Evolutionary conservation across 176 grass and related monocot genomes (phyloP), one percentile per base, ranked within the genome.

Genomic region (Chloris gayana): DNA sequence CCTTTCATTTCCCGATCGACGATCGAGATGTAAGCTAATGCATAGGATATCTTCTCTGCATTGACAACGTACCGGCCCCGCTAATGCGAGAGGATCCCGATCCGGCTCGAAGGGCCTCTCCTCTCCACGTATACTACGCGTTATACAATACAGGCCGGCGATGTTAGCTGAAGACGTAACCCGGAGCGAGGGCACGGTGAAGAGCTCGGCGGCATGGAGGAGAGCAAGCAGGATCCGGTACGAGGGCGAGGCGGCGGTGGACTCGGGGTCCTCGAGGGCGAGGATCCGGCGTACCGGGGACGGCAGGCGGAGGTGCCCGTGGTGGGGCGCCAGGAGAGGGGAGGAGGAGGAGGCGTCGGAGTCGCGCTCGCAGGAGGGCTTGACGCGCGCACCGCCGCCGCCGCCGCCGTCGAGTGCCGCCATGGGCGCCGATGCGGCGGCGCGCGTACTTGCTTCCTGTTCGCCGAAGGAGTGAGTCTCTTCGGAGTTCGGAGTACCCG

Each of bases 191-290:
- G 88, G 74, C 38, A 87, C 38, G 15, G 44, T 67, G 85, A 94
- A 78, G 58, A 89, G 10, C 69, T 73, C 61, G 6, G 82, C 58
- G 76, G 88, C 54, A 49, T 87, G 53, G 80, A 94, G 88, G 70
- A 89, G 46, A 7, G 76, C 85, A 26, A 94, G 45, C 80, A 92
- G 79, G 73, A 89, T 89, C 89, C 88, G 91, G 75, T 94, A 97
- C 32, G 87, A 88, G 76, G 66, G 51, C 11, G 91, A 85, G 19
- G 89, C 69, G 50, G 92, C 88, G 24, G 86, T 31, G 27, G 83
- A 78, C 72, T 85, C 84, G 49, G 92, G 92, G 70, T 94, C 92
- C 78, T 98, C 95, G 44, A 98, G 65, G 3, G 89, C 79, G 41
- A 98, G 74, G 44, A 98, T 85, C 15, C 90, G 94, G 24, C 95